Evolutionary conservation across 2,329 filamentous ascomycete genomes (phyloP).

Genomic region (Golovinomyces cichoracearum): DNA sequence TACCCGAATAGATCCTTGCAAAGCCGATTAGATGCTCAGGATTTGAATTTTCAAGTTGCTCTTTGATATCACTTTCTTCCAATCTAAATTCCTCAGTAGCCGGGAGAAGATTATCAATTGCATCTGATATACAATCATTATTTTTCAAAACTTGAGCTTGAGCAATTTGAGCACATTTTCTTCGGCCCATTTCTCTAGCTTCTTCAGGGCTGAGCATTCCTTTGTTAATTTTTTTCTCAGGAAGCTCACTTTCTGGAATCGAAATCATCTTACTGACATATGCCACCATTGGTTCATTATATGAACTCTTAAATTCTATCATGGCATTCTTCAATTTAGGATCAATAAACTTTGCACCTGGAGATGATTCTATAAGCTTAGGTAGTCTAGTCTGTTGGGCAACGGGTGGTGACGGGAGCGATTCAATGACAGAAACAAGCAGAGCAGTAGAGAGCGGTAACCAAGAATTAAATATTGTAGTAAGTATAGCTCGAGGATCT

Average conservation of each 20-base stretch:
- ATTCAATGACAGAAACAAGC: conserved; percentile 80
- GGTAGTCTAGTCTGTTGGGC: conserved; percentile 65
- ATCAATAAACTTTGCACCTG: conserved; percentile 47
- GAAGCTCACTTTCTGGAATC: conserved; percentile 72
- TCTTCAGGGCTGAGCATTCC: conserved; percentile 66
- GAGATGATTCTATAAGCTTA: conserved; percentile 51
- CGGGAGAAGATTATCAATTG: conserved; percentile 24
- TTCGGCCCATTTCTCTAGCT: conserved; percentile 61
- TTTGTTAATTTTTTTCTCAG: conserved; percentile 50
- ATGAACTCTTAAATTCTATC: conserved; percentile 45
- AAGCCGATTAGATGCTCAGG: conserved; percentile 84
- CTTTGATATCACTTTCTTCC: conserved; percentile 23
- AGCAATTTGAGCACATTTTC: conserved; percentile 72
- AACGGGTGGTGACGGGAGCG: conserved; percentile 54
- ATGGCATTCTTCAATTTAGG: conserved; percentile 51
- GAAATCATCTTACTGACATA: conserved; percentile 99
- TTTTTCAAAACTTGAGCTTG: conserved; percentile 34
- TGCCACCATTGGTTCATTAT: conserved; percentile 56
- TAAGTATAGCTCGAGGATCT: conserved; percentile 62
- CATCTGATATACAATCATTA: conserved; percentile 10
- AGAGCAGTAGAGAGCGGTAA: conserved; percentile 77
- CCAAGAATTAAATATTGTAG: conserved; percentile 70
- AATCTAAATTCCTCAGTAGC: conserved; percentile 34
- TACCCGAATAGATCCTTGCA: conserved; percentile 78
- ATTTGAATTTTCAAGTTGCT: conserved; percentile 33